Base-by-base conservation (phyloP, 768 basidiomycete species). In the Tylopilus plumbeoviolaceoides region DNA sequence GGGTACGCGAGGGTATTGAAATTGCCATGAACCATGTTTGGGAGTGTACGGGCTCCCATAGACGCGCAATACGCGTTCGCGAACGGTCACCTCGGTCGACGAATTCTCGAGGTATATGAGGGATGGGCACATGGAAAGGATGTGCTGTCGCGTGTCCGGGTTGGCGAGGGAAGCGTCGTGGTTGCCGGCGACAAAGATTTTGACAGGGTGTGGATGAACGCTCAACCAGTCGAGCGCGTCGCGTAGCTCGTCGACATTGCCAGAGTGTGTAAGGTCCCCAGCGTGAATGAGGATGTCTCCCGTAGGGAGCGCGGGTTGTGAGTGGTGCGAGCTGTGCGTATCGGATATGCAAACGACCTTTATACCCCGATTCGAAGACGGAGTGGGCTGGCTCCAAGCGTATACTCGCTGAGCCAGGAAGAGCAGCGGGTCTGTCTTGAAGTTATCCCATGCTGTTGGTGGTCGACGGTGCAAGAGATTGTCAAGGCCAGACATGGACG, bases 101-200 rank as follows among this genome's bases (percentile, higher is more conserved):
- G 52, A 25, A 20, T 56, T 47, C 30, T 56, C 55, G 27, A 56
- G 55, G 42, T 54, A 56, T n/a, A n/a, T 41, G 42, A 56, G 55
- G 5, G 47, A 44, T 21, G 55, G 52, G 20, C 40, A 38, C 11
- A 4, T 11, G 2, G 54, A 44, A n/a, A 54, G 51, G 18, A 48
- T 21, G 20, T 33, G 15, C 21, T 27, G 30, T 15, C 43, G 18
- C 8, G 55, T 54, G 15, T 44, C 46, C 3, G 31, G 47, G 36
- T 44, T 30, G 25, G 55, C 52, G 8, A 54, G 47, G 15, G 47
- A 30, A 31, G 42, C 30, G 38, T 56, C 47, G 27, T 56, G 55
- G 52, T 56, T 56, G 47, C 55, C 55, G 4, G 55, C 55, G 36
- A 56, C 15, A 11, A 54, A 47, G 8, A 56, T 33, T 20, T 56